phyloP scores from a whole-genome alignment of 495 filamentous ascomycete species.

The Penicillium pancosmium region DNA sequence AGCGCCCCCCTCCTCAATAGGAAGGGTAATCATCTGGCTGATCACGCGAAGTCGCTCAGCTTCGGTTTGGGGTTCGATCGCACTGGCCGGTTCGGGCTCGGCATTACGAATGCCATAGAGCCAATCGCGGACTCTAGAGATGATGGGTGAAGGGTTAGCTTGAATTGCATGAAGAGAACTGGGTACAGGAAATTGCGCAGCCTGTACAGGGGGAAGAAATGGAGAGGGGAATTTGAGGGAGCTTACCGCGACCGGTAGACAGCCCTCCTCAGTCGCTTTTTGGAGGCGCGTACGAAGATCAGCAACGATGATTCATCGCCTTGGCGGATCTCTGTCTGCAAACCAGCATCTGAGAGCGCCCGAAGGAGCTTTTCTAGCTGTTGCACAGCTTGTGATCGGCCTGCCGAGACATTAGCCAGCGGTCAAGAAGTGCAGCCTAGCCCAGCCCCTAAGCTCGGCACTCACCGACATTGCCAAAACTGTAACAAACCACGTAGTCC shows the following conservation, averaged over 20 bases:
- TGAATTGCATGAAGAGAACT: background rate
- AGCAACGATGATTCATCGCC: slow-evolving; percentile 77
- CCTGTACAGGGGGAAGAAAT: background rate
- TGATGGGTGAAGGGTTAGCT: background rate
- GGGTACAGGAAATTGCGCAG: background rate
- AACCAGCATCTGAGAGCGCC: slow-evolving; percentile 70
- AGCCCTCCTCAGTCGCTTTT: slow-evolving; percentile 46
- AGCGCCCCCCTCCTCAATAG: slow-evolving; percentile 80
- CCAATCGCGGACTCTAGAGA: slow-evolving; percentile 88
- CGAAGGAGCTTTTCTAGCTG: slow-evolving; percentile 76
- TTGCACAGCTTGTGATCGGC: slow-evolving; percentile 65
- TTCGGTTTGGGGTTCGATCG: slow-evolving; percentile 75
- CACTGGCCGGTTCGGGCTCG: slow-evolving; percentile 68
- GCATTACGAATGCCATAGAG: slow-evolving; percentile 82
- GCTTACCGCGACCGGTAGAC: slow-evolving; percentile 69
- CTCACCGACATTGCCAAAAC: slow-evolving; percentile 66
- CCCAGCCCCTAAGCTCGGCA: background rate
- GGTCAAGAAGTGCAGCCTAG: slow-evolving; percentile 3
- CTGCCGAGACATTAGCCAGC: slow-evolving; percentile 40
- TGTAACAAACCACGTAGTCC: slow-evolving; percentile 91
- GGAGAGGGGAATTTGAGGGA: background rate
- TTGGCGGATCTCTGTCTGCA: slow-evolving; percentile 82
- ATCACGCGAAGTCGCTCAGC: slow-evolving; percentile 87
- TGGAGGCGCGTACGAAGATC: slow-evolving; percentile 74
- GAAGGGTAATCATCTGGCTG: slow-evolving; percentile 83